phyloP scores from a whole-genome alignment of 192 early-diverging fungal species.

The Podila minutissima region DNA sequence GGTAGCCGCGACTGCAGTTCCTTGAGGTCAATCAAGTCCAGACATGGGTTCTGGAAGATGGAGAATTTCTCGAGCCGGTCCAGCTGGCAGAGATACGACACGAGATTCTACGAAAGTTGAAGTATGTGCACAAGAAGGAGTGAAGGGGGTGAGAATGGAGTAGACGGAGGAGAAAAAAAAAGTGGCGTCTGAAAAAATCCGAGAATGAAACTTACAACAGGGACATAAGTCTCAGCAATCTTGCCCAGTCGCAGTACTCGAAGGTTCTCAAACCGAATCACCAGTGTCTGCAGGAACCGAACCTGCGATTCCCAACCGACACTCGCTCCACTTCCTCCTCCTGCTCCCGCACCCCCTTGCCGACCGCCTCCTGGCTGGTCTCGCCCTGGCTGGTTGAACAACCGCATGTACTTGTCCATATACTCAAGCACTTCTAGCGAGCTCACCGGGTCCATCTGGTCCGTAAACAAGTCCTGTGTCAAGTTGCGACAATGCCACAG shows the following conservation, averaged over 20 bases:
- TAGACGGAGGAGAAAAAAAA: background rate
- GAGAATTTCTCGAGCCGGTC: slow-evolving; percentile 42
- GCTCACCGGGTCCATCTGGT: slow-evolving; percentile 7
- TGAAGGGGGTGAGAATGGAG: too few relatives aligned
- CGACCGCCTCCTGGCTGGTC: background rate
- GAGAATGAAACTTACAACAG: slow-evolving; percentile 23
- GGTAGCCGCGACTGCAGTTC: slow-evolving; percentile 16
- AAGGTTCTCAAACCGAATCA: slow-evolving; percentile 30
- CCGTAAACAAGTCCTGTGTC: slow-evolving; percentile 36
- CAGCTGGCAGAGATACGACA: slow-evolving; percentile 42
- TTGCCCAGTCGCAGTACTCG: slow-evolving; percentile 24
- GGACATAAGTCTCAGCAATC: slow-evolving; percentile 21
- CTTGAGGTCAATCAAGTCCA: slow-evolving; percentile 19
- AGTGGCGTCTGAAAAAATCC: background rate
- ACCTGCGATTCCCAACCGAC: slow-evolving; percentile 34
- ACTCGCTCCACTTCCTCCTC: background rate
- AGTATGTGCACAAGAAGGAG: background rate
- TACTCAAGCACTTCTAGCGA: slow-evolving; percentile 35
- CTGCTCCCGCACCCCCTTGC: background rate
- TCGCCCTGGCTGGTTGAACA: slow-evolving; percentile 5
- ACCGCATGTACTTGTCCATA: slow-evolving; percentile 41
- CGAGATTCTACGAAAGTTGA: slow-evolving; percentile 22
- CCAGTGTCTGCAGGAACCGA: slow-evolving; percentile 18
- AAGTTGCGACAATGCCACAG: slow-evolving; percentile 47
- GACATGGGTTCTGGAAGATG: slow-evolving; percentile 30